phyloP scores from a whole-genome alignment of 163 green algal genomes.

The Volvox carteri region DNA sequence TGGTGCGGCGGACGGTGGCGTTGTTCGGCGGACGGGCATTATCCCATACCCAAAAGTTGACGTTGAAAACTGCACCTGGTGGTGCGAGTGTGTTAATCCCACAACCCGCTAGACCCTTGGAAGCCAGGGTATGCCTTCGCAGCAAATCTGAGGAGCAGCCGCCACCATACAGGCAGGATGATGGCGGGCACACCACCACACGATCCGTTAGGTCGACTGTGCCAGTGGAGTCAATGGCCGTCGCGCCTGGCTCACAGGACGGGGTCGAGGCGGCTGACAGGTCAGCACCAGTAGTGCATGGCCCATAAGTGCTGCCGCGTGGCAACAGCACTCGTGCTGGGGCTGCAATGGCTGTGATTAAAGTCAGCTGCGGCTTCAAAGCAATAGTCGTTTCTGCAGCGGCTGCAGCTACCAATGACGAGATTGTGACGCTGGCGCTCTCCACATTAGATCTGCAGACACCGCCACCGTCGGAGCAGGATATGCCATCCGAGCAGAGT shows the following conservation, averaged over 20 bases:
- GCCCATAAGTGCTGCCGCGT: constrained; percentile 32
- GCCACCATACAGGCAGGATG: constrained; percentile 50
- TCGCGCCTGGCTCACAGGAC: constrained; percentile 61
- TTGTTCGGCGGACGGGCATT: constrained; percentile 56
- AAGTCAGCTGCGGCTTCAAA: background rate
- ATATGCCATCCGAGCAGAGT: constrained; percentile 59
- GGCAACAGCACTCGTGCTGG: constrained; percentile 22
- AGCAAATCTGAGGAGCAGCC: constrained; percentile 60
- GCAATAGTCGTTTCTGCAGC: background rate
- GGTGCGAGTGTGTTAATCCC: constrained; percentile 59
- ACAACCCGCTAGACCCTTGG: constrained; percentile 68
- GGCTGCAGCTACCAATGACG: too few species aligned
- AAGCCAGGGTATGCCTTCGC: constrained; percentile 50
- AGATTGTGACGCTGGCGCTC: background rate
- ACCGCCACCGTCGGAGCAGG: constrained; percentile 19
- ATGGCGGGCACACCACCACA: constrained; percentile 68
- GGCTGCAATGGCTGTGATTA: constrained; percentile 1
- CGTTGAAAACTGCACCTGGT: constrained; percentile 63
- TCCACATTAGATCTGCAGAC: background rate
- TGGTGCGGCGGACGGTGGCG: constrained; percentile 55
- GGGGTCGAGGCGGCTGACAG: background rate
- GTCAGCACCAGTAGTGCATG: constrained; percentile 26
- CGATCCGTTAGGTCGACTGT: constrained; percentile 51
- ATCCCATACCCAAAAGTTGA: constrained; percentile 74
- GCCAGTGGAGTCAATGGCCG: constrained; percentile 19